A percentile compares a stretch with the other conserved stretches of the same genome.
Evolutionary conservation across 805 yeast genomes (phyloP).

Genomic region (Suhomyces xylopsoci): DNA sequence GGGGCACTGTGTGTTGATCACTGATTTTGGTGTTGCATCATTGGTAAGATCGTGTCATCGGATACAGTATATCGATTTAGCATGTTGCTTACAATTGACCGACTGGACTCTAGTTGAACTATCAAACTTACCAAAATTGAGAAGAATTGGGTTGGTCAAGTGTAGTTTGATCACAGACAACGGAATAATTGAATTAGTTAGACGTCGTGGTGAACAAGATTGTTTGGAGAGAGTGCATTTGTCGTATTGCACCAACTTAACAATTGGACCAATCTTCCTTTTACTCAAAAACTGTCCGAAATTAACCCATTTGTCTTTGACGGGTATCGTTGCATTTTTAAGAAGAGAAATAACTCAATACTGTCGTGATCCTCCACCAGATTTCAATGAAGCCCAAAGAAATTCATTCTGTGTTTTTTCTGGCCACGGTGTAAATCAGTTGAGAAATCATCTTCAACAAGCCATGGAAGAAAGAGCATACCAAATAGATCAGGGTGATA

Average conservation of each 20-base stretch:
- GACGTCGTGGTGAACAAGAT: constrained; percentile 67
- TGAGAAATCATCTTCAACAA: constrained; percentile 65
- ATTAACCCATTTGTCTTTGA: constrained; percentile 84
- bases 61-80: constrained; percentile 88
- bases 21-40: constrained; percentile 80
- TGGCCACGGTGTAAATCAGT: constrained; percentile 78
- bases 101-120: constrained; percentile 76
- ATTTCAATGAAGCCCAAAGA: constrained; percentile 82
- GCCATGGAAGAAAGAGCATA: constrained; percentile 36
- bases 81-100: constrained; percentile 88
- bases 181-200: constrained; percentile 69
- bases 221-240: constrained; percentile 90
- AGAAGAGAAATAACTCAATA: constrained; percentile 79
- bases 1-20: constrained; percentile 89
- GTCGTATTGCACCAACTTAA: constrained; percentile 81
- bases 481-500: constrained; percentile 31
- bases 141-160: constrained; percentile 91
- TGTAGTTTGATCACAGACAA: constrained; percentile 84
- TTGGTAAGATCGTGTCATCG: constrained; percentile 77
- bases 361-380: constrained; percentile 91
- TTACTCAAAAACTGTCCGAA: constrained; percentile 78
- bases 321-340: constrained; percentile 89
- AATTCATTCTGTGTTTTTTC: constrained; percentile 88
- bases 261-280: constrained; percentile 72
- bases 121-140: constrained; percentile 70